Base-by-base conservation (phyloP, 2,329 filamentous ascomycete genomes). In the Botrytis fragariae region DNA sequence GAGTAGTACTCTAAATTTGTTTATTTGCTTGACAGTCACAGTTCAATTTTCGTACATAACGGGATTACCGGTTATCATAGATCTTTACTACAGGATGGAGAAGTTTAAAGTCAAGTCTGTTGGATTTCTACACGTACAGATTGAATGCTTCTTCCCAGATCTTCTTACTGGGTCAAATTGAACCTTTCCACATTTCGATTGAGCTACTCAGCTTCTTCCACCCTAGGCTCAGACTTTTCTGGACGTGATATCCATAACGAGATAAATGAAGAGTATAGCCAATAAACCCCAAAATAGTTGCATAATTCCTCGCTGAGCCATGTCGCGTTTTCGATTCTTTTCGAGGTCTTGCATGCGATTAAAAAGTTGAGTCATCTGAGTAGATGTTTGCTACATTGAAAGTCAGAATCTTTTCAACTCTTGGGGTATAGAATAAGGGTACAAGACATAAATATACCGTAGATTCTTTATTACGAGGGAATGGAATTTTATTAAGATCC, bases 41-140 rank as follows among this genome's bases (percentile, higher is more conserved):
- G 1, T 54, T n/a, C 12, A 7, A n/a, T 16, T n/a, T 16, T 51
- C 10, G 4, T 7, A 1, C 2, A n/a, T 7, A 8, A 25, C 4
- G 10, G 25, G 25, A 25, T 16, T 3, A 14, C 7, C 25, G 14
- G 25, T 51, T 51, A 12, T 7, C 4, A n/a, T n/a, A 16, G 48
- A 20, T 51, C 6, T 51, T 0, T 6, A 51, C 25, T 51, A n/a
- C 12, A 54, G 48, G 25, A 54, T n/a, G 16, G 12, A 7, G n/a
- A n/a, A n/a, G 5, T n/a, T n/a, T 3, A n/a, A n/a, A 54, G 25
- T 54, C 48, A 54, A 12, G 48, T 54, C 16, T n/a, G 25, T 54
- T 7, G 25, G 12, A 54, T 54, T 54, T 54, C 5, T n/a, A 54
- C 48, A n/a, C 7, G 25, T n/a, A 54, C 5, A 16, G 25, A 6